These are phyloP conservation scores for Beauveria scarabaeidicola DNA, from an alignment of 2,329 filamentous ascomycete species.

Conservation along the genomic window DNA sequence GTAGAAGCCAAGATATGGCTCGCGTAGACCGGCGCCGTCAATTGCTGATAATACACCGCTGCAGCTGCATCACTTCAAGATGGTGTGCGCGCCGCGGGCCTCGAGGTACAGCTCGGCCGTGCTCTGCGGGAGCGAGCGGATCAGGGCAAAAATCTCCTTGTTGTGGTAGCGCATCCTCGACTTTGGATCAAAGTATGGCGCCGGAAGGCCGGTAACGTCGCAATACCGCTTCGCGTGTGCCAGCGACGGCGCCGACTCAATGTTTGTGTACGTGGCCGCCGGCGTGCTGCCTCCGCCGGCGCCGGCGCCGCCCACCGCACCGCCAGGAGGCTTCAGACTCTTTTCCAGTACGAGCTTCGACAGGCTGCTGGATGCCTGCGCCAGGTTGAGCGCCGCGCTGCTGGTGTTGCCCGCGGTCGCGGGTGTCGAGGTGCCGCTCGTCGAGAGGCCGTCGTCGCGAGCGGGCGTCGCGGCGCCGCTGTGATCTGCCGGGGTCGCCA, in stretches of 20 bases:
- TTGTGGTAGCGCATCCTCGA: conserved; percentile 88
- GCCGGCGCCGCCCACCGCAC: conserved; percentile 16
- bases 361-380: conserved; percentile 79
- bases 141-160: conserved; percentile 78
- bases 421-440: conserved; percentile 49
- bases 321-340: conserved; percentile 42
- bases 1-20: background rate
- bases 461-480: conserved; percentile 66
- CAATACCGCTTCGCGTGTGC: conserved; percentile 84
- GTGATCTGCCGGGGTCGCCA: conserved; percentile 67
- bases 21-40: background rate
- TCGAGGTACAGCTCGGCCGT: conserved; percentile 83
- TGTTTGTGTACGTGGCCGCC: conserved; percentile 86
- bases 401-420: conserved; percentile 52
- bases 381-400: conserved; percentile 59
- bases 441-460: conserved; percentile 45
- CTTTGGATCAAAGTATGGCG: conserved; percentile 90
- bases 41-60: background rate
- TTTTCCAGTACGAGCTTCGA: conserved; percentile 85
- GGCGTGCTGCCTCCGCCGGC: conserved; percentile 40
- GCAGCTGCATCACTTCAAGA: conserved; percentile 61
- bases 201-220: conserved; percentile 88
- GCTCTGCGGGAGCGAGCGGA: conserved; percentile 72
- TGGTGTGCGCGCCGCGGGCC: conserved; percentile 81
- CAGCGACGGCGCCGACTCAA: conserved; percentile 86